A percentile compares a stretch with the other conserved stretches of the same genome.
These are phyloP conservation scores for Curvularia eragrostidis DNA, from an alignment of 2,329 filamentous ascomycete species.

Conservation along the genomic window DNA sequence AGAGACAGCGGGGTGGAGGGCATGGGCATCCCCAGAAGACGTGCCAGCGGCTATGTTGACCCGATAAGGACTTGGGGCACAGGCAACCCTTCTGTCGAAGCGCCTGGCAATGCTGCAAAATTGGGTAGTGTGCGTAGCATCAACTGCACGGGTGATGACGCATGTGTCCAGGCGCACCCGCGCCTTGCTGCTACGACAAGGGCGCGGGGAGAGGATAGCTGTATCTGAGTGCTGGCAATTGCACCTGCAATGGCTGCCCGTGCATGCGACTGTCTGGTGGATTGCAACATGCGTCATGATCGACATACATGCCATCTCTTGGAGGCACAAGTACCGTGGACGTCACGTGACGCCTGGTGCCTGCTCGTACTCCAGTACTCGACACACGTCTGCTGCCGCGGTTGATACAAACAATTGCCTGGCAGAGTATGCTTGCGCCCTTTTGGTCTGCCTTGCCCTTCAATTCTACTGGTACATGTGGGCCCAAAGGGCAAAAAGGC, in stretches of 20 bases:
- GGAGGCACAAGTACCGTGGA: not conserved
- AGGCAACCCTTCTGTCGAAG: not conserved
- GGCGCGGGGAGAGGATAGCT: not conserved
- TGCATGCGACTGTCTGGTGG: not conserved
- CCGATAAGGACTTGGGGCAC: not conserved
- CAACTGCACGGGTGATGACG: slow-evolving; percentile 1
- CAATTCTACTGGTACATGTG: no score
- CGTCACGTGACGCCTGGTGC: not conserved
- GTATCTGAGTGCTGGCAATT: not conserved
- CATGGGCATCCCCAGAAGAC: slow-evolving; percentile 1
- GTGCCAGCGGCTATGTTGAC: not conserved
- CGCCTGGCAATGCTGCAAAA: not conserved
- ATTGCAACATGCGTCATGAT: not conserved
- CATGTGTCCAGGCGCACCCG: not conserved
- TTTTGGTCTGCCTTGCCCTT: not conserved
- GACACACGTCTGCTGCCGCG: not conserved
- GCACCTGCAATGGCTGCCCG: not conserved
- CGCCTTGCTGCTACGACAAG: not conserved
- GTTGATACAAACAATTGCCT: no score
- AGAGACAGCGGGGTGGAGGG: not conserved
- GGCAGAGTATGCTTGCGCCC: not conserved
- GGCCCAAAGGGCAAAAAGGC: not conserved
- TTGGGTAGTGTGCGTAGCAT: not conserved
- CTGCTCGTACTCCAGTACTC: not conserved
- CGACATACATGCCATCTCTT: not conserved